A percentile compares a stretch with the other conserved stretches of the same genome.
These are phyloP conservation scores for Neoboletus subvelutipes DNA, from an alignment of 768 basidiomycete genomes.

Conservation along the genomic window DNA sequence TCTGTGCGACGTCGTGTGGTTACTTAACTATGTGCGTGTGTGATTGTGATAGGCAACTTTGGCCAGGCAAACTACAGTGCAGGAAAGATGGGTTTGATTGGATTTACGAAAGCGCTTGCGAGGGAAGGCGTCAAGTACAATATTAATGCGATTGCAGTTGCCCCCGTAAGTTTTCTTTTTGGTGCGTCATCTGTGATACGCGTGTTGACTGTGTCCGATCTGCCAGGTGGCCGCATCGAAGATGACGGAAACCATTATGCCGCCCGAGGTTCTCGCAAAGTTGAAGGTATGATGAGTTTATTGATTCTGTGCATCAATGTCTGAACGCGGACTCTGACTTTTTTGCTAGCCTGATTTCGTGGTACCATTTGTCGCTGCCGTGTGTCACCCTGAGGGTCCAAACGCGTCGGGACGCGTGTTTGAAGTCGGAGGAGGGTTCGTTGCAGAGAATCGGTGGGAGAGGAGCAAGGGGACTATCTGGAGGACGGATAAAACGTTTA, in stretches of 20 bases:
- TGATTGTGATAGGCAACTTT: slow-evolving; percentile 66
- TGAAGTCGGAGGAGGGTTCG: slow-evolving; percentile 90
- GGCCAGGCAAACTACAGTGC: slow-evolving; percentile 98
- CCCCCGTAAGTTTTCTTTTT: slow-evolving; percentile 60
- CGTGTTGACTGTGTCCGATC: not conserved
- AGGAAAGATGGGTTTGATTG: slow-evolving; percentile 94
- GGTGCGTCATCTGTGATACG: not conserved
- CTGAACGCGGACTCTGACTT: not conserved
- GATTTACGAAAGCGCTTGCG: slow-evolving; percentile 90
- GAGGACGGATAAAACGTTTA: slow-evolving; percentile 87
- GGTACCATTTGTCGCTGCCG: slow-evolving; percentile 86
- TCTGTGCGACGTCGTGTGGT: too few relatives aligned
- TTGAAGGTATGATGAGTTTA: slow-evolving; percentile 51
- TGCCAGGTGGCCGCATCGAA: slow-evolving; percentile 82
- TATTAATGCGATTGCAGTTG: slow-evolving; percentile 84
- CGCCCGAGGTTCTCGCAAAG: slow-evolving; percentile 89
- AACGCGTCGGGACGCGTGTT: slow-evolving; percentile 82
- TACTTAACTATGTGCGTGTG: not conserved
- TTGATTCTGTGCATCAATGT: not conserved
- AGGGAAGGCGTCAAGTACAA: slow-evolving; percentile 90
- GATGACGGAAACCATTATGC: slow-evolving; percentile 96
- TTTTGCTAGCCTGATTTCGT: slow-evolving; percentile 72
- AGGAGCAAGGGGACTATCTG: slow-evolving; percentile 84
- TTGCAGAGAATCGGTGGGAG: slow-evolving; percentile 93
- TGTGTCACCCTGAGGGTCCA: slow-evolving; percentile 82